Base-by-base conservation (phyloP, 2,329 filamentous ascomycete species). In the Calonectria montana region DNA sequence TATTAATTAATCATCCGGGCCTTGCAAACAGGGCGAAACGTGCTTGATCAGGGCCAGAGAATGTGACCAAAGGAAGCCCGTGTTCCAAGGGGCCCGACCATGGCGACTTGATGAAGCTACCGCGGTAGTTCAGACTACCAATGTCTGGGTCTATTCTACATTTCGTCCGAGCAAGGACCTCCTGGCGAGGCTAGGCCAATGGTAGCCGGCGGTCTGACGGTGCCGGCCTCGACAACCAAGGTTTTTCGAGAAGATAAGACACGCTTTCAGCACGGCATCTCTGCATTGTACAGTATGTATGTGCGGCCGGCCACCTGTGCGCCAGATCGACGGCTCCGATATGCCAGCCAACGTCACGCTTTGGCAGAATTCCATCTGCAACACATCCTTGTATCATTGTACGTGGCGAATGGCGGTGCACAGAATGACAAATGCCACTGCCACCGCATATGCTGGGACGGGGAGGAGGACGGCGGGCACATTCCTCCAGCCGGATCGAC, bases 301-400 rank as follows among this genome's bases (percentile, higher is more conserved):
- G 37, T 65, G 47, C 48, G 67, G 31, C 39, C 29, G 37, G 29
- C 18, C 41, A 67, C 35, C 50, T 66, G 64, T 66, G 50, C 63
- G 41, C 53, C 37, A 55, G 63, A 67, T 70, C 55, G 55, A 53
- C 63, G 35, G 39, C 57, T 21, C 25, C 50, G n/a, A 67, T 41
- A 55, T 63, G 63, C 53, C 48, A 55, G 63, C 39, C 55, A 67
- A 67, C 69, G 69, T 71, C 57, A 71, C 63, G 29, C 47, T 66
- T 37, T 41, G 43, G 65, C 37, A 55, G 65, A 37, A 70, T 55
- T 16, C 13, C 21, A 45, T 70, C 64, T 71, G 57, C 69, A 63
- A 25, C 63, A 41, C 68, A 47, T 53, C 53, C 45, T 41, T 59
- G 27, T 48, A 43, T 48, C 53, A n/a, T 15, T 53, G 63, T 57